Conservation (phyloP, 768 basidiomycete genomes). For the Russula virescens region DNA sequence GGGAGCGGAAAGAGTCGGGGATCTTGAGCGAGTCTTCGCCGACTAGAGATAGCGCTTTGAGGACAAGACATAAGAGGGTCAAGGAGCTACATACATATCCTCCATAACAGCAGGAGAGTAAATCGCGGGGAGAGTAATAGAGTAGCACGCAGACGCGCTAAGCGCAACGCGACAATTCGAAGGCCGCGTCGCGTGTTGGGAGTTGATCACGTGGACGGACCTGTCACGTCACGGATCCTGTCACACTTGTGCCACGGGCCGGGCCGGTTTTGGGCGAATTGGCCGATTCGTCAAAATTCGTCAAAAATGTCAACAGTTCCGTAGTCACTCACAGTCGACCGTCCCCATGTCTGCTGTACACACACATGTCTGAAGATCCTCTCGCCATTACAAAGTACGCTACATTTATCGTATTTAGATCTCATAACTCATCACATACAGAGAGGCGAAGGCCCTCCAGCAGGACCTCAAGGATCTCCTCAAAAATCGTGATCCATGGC, state of each 20-base stretch:
- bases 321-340: too few relatives aligned
- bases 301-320: background rate
- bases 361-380: conserved; percentile 38
- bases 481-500: conserved; percentile 71
- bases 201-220: background rate
- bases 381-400: conserved; percentile 35
- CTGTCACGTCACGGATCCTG: background rate
- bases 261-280: background rate
- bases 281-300: conserved; percentile 1
- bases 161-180: background rate
- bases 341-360: conserved; percentile 16
- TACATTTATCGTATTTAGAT: conserved; percentile 13
- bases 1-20: background rate
- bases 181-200: background rate
- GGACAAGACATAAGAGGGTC: background rate
- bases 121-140: background rate
- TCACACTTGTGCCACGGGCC: background rate
- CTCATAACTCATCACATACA: conserved; percentile 30
- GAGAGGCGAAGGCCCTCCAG: conserved; percentile 74
- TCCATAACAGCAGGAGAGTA: conserved; percentile 4
- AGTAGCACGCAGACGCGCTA: background rate
- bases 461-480: conserved; percentile 71
- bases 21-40: conserved; percentile 20
- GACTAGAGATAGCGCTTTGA: background rate
- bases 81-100: conserved; percentile 3